Evolutionary conservation across 192 early-diverging fungal species (phyloP).

Genomic region (Dissophora ornata): DNA sequence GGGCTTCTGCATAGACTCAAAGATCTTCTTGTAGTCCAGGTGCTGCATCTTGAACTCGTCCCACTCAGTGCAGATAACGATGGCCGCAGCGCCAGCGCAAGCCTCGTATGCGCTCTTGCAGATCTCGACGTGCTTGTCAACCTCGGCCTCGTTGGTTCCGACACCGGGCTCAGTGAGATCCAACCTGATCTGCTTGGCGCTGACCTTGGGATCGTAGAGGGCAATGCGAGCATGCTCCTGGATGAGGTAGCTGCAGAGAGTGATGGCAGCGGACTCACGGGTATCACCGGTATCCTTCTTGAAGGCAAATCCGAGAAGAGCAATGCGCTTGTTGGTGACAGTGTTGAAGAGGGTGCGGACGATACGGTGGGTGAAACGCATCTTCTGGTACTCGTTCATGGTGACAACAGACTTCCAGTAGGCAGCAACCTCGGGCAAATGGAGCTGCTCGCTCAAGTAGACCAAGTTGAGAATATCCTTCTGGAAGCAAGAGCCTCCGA

Average conservation of each 20-base stretch:
- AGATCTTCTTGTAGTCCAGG: constrained; percentile 76
- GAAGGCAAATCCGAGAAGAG: constrained; percentile 91
- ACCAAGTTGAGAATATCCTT: constrained; percentile 95
- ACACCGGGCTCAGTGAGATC: constrained; percentile 74
- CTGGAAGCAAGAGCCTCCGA: constrained; percentile 96
- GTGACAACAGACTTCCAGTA: constrained; percentile 93
- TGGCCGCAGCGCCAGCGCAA: constrained; percentile 74
- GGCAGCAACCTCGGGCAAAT: constrained; percentile 88
- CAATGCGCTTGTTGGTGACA: constrained; percentile 82
- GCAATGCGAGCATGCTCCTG: constrained; percentile 78
- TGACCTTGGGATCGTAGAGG: constrained; percentile 94
- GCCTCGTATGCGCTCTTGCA: constrained; percentile 76
- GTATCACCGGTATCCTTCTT: constrained; percentile 96
- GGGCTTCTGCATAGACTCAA: constrained; percentile 81
- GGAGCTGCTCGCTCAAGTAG: constrained; percentile 85
- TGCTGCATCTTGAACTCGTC: constrained; percentile 82
- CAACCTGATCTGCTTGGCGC: constrained; percentile 71
- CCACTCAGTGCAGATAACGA: constrained; percentile 91
- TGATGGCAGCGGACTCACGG: constrained; percentile 92
- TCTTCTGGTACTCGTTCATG: constrained; percentile 94
- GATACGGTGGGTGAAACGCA: constrained; percentile 81
- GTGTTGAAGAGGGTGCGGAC: constrained; percentile 81
- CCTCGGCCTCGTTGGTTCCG: constrained; percentile 56
- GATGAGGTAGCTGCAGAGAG: constrained; percentile 82
- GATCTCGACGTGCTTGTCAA: constrained; percentile 74